Conservation (phyloP, 352 stramenopile species). For the Plasmopara halstedii region DNA sequence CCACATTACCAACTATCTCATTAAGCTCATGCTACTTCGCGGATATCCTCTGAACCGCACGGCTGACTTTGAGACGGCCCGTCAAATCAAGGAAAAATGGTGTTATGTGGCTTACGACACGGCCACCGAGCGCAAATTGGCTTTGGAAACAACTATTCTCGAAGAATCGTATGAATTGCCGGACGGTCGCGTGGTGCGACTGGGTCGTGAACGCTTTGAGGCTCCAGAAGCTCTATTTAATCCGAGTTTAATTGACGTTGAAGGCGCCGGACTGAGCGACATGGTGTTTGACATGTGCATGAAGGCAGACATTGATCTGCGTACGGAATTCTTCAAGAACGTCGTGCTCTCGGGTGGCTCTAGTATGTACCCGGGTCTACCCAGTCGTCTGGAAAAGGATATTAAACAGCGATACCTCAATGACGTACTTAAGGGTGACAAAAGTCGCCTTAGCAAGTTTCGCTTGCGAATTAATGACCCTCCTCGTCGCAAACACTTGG, state of each 20-base stretch:
- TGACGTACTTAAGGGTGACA: constrained; percentile 84
- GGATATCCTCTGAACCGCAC: constrained; percentile 90
- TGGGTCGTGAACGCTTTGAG: constrained; percentile 94
- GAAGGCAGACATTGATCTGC: constrained; percentile 93
- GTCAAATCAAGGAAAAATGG: constrained; percentile 93
- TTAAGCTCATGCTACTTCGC: constrained; percentile 88
- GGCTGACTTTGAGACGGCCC: constrained; percentile 89
- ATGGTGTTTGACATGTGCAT: constrained; percentile 98
- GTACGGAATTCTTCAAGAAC: constrained; percentile 97
- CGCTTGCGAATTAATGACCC: constrained; percentile 93
- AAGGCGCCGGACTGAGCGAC: constrained; percentile 92
- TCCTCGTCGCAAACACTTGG: constrained; percentile 93
- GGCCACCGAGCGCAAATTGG: constrained; percentile 74
- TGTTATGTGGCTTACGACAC: constrained; percentile 92
- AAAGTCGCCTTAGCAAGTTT: constrained; percentile 88
- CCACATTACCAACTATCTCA: constrained; percentile 93
- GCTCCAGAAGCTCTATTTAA: constrained; percentile 96
- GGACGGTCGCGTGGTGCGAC: constrained; percentile 92
- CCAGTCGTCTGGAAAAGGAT: constrained; percentile 90
- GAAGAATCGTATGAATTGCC: constrained; percentile 93
- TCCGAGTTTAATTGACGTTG: constrained; percentile 94
- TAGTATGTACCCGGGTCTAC: constrained; percentile 95
- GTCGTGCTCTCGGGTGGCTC: constrained; percentile 92
- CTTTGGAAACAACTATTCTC: constrained; percentile 88
- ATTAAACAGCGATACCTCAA: constrained; percentile 58